These are phyloP conservation scores for Spathaspora boniae DNA, from an alignment of 805 yeast genomes.

Conservation along the genomic window DNA sequence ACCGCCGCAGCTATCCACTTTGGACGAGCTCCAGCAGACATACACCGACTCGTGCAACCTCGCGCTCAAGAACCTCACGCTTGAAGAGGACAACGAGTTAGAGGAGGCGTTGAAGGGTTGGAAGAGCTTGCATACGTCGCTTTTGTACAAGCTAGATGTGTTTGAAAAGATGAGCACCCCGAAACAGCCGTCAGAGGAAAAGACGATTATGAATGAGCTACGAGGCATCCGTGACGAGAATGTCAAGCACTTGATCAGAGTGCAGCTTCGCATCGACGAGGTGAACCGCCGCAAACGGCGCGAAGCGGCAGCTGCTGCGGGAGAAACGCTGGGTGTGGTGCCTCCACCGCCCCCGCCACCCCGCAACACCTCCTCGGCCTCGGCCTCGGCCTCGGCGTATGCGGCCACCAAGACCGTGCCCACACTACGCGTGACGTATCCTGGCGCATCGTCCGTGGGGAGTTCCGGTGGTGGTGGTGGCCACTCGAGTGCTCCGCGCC, in stretches of 20 bases:
- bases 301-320: conserved; percentile 2
- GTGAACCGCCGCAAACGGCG: conserved; percentile 20
- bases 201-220: conserved; percentile 26
- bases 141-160: conserved; percentile 52
- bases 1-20: conserved; percentile 49
- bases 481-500: conserved; percentile 14
- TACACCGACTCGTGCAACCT: conserved; percentile 61
- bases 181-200: conserved; percentile 26
- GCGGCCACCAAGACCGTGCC: conserved; percentile 20
- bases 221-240: conserved; percentile 40
- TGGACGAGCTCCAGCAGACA: conserved; percentile 56
- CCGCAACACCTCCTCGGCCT: conserved; percentile 1
- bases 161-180: conserved; percentile 42
- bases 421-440: conserved; percentile 19
- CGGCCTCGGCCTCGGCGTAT: neutral
- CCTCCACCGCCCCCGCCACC: conserved; percentile 12
- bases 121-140: conserved; percentile 65
- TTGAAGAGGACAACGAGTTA: conserved; percentile 53
- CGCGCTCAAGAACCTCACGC: conserved; percentile 52
- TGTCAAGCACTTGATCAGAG: conserved; percentile 38
- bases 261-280: conserved; percentile 40
- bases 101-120: conserved; percentile 67
- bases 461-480: too few relatives aligned
- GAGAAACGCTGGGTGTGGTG: too few relatives aligned
- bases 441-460: too few relatives aligned